Percentiles rank a stretch among this genome's conserved stretches.
Evolutionary conservation across 108 stramenopile genomes (phyloP).

Genomic region (Cyclostephanos tholiformis): DNA sequence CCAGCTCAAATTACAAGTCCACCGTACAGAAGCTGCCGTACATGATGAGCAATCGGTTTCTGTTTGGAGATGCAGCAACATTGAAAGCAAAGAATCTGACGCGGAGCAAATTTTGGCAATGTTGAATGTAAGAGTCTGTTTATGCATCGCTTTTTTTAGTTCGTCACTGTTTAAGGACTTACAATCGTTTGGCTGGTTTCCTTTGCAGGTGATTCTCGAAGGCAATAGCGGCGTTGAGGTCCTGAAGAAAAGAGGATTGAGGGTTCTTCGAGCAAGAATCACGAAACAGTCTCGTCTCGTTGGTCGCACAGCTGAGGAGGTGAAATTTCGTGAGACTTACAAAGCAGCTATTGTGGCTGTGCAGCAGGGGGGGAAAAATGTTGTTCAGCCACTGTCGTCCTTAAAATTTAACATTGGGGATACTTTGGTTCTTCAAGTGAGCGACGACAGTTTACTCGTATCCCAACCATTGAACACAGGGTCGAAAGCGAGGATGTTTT

Average conservation of each 20-base stretch:
- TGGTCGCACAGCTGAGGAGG: constrained; percentile 55
- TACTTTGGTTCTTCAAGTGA: constrained; percentile 69
- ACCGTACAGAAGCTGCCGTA: constrained; percentile 81
- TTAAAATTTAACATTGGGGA: constrained; percentile 67
- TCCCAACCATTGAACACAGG: constrained; percentile 24
- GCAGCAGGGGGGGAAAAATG: constrained; percentile 30
- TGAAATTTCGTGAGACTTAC: constrained; percentile 67
- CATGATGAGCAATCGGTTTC: constrained; percentile 64
- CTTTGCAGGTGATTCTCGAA: constrained; percentile 50
- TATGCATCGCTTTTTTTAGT: background rate
- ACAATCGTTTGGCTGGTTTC: background rate
- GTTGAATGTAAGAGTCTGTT: constrained; percentile 41
- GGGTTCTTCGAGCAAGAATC: constrained; percentile 75
- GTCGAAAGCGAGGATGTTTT: background rate
- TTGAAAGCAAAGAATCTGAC: constrained; percentile 53
- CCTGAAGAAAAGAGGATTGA: constrained; percentile 57
- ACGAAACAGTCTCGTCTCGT: constrained; percentile 54
- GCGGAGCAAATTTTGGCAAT: constrained; percentile 70
- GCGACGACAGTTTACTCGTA: constrained; percentile 73
- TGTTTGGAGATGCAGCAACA: constrained; percentile 79
- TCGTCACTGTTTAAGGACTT: background rate
- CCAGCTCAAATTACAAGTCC: constrained; percentile 44
- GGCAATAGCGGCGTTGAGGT: constrained; percentile 49
- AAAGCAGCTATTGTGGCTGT: constrained; percentile 77
- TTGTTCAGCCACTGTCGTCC: background rate